phyloP scores from a whole-genome alignment of 345 rosid species.

The Camelina sativa region DNA sequence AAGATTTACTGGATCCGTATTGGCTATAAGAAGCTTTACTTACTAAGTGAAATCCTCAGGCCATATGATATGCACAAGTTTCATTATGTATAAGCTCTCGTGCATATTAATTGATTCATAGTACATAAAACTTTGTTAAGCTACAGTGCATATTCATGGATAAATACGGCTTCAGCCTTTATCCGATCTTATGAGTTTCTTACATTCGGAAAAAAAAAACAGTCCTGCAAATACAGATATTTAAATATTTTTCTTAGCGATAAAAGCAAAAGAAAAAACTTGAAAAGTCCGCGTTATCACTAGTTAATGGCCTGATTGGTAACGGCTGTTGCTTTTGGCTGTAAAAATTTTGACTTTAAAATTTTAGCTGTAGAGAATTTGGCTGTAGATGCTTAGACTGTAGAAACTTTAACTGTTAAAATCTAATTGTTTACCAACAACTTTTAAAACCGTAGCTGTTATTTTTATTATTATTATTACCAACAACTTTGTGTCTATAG shows the following conservation, averaged over 20 bases:
- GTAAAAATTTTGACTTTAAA: too few relatives aligned
- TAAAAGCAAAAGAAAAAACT: background rate
- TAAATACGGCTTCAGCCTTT: constrained; percentile 16
- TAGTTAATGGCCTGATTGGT: too few relatives aligned
- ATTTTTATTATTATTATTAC: too few relatives aligned
- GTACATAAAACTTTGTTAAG: constrained; percentile 18
- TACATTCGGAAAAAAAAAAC: constrained; percentile 7
- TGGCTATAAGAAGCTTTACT: constrained; percentile 10
- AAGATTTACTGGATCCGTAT: background rate
- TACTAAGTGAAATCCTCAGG: background rate
- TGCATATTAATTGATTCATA: constrained; percentile 8
- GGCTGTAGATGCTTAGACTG: too few relatives aligned
- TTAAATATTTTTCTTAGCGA: background rate
- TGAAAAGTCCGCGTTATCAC: constrained; percentile 23
- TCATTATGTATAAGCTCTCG: background rate
- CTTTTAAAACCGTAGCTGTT: too few relatives aligned
- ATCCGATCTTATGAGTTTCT: constrained; percentile 10
- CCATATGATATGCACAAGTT: background rate
- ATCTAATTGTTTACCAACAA: too few relatives aligned
- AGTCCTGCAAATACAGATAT: constrained; percentile 2
- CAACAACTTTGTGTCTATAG: too few relatives aligned
- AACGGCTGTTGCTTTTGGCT: too few relatives aligned
- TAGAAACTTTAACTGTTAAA: too few relatives aligned
- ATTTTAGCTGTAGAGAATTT: too few relatives aligned
- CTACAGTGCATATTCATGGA: constrained; percentile 15